Conservation (phyloP, 2,329 filamentous ascomycete genomes). For the Thielaviopsis cerberus region DNA sequence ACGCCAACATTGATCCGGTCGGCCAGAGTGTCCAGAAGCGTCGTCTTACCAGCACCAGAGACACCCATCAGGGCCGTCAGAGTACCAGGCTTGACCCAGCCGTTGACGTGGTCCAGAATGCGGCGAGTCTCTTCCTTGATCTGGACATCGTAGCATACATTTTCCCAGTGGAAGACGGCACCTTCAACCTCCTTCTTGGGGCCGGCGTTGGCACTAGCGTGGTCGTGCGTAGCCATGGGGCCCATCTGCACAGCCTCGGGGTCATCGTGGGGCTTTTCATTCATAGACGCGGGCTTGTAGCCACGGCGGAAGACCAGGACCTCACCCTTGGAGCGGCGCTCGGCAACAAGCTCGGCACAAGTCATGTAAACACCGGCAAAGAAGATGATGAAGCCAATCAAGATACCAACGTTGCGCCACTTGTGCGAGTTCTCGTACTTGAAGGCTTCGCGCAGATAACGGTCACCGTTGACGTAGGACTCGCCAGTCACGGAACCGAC, state of each 20-base stretch:
- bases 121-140: slow-evolving; percentile 59
- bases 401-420: slow-evolving; percentile 56
- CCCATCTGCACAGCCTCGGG: slow-evolving; percentile 34
- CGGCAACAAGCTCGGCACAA: slow-evolving; percentile 46
- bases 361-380: slow-evolving; percentile 44
- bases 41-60: slow-evolving; percentile 28
- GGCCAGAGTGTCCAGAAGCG: slow-evolving; percentile 24
- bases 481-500: slow-evolving; percentile 39
- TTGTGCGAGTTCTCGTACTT: slow-evolving; percentile 38
- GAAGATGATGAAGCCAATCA: slow-evolving; percentile 45
- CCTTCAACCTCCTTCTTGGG: slow-evolving; percentile 23
- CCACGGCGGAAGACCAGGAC: slow-evolving; percentile 57
- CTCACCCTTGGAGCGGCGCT: slow-evolving; percentile 56
- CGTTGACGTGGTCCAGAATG: slow-evolving; percentile 60
- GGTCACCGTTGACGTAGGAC: slow-evolving; percentile 34
- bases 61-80: slow-evolving; percentile 62
- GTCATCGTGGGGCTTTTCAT: slow-evolving; percentile 45
- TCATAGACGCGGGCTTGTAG: slow-evolving; percentile 38
- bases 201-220: slow-evolving; percentile 16
- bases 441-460: slow-evolving; percentile 36
- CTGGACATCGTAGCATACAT: slow-evolving; percentile 60
- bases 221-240: slow-evolving; percentile 28
- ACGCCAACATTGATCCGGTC: slow-evolving; percentile 40
- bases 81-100: slow-evolving; percentile 80
- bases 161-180: slow-evolving; percentile 69